These are phyloP conservation scores for Leucocoprinus birnbaumii DNA, from an alignment of 768 basidiomycete genomes.

Conservation along the genomic window DNA sequence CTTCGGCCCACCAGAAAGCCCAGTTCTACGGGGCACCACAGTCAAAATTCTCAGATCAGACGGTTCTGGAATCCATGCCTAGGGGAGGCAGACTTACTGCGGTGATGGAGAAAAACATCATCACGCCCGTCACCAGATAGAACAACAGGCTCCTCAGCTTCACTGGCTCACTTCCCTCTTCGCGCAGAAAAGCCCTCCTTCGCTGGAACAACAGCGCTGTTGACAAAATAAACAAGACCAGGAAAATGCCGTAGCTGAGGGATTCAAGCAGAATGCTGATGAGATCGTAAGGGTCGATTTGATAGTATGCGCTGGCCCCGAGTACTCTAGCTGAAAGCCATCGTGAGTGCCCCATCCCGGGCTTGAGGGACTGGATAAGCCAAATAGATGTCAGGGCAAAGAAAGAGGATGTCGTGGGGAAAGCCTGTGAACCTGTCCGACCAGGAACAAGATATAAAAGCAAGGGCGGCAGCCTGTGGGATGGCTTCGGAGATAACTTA, in stretches of 20 bases:
- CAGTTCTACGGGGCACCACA: neutral
- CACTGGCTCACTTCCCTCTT: neutral
- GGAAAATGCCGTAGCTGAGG: neutral
- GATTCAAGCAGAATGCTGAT: neutral
- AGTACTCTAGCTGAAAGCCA: too few species aligned
- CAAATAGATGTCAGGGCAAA: too few species aligned
- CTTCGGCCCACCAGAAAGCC: constrained; percentile 3
- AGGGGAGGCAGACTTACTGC: neutral
- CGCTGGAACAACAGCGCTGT: neutral
- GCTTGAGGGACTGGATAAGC: too few species aligned
- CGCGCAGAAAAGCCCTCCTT: neutral
- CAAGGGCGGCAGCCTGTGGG: too few species aligned
- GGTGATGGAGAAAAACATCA: constrained; percentile 2
- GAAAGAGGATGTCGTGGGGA: too few species aligned
- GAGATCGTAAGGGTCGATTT: neutral
- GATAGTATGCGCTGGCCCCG: neutral
- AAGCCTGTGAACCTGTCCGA: too few species aligned
- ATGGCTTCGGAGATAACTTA: too few species aligned
- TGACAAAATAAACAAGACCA: neutral
- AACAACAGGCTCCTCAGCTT: constrained; percentile 1
- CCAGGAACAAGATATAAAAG: too few species aligned
- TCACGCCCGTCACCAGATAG: neutral
- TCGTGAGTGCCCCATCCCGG: too few species aligned
- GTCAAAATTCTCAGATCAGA: too few species aligned
- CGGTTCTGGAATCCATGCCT: too few species aligned